These are phyloP conservation scores for Spinacia oleracea DNA, from an alignment of 179 eudicot genomes.

Conservation along the genomic window DNA sequence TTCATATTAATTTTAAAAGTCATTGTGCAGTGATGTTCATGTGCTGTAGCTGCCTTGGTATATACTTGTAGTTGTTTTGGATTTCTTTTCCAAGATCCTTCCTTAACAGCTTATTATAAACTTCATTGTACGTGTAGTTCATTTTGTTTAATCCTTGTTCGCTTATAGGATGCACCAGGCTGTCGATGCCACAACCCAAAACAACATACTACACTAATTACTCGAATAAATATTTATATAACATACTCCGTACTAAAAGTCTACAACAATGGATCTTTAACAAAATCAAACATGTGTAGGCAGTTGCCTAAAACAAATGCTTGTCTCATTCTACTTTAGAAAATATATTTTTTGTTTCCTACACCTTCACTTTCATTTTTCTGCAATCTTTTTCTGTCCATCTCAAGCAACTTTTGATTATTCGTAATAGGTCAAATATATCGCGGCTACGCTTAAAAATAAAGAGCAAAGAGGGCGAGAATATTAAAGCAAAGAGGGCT, in stretches of 20 bases:
- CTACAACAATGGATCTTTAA: not conserved
- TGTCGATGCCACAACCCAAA: not conserved
- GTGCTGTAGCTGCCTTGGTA: no score
- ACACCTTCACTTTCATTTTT: not conserved
- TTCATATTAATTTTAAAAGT: no score
- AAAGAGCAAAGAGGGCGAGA: no score
- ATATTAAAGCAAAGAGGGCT: no score
- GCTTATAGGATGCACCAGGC: not conserved
- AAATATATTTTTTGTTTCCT: not conserved
- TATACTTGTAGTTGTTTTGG: no score
- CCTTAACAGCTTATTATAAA: not conserved
- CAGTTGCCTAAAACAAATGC: conserved; percentile 22
- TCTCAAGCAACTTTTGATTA: no score
- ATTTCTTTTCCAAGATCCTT: not conserved
- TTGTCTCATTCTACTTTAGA: conserved; percentile 17
- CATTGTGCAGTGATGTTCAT: no score
- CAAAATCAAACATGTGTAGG: not conserved
- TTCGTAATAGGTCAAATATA: no score
- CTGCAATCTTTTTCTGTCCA: no score
- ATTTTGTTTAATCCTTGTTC: not conserved
- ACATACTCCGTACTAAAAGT: no score
- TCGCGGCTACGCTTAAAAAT: no score
- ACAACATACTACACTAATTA: not conserved
- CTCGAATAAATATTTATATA: not conserved
- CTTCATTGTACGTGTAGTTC: not conserved